Evolutionary conservation across 1,139 yeast genomes (phyloP), one percentile per base, ranked within the genome.

Genomic region (Blastobotrys elegans): DNA sequence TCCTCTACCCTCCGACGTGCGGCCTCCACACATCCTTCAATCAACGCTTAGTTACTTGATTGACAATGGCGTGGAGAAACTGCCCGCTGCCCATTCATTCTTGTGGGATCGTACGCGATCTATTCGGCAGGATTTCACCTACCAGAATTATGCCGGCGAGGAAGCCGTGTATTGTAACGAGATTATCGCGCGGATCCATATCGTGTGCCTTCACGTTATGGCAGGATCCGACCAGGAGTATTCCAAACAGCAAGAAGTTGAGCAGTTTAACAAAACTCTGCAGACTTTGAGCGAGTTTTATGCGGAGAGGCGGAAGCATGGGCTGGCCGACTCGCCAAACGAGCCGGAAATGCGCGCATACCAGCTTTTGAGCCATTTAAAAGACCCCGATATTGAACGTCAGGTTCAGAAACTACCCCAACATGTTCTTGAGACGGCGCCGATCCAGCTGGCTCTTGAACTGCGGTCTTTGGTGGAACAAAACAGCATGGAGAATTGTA

Each of bases 91-190:
- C 1, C 97, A 94, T 59, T 79, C 96, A 0, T 92, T 94, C 59
- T 68, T 94, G n/a, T 92, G 99, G 97, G 98, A 94, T 65, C 77
- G 99, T 66, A 94, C 97, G n/a, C 77, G 99, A 56, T 88, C 97
- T 0, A 90, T 94, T 36, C 76, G 99, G 60, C 97, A 94, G 65
- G 99, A 94, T 64, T 94, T 94, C 64, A 90, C 97, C 0, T 89
- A 88, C 61, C 99, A 94, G 62, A 92, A 92, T 61, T 90, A 83
- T 57, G 83, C 82, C 44, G 98, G 98, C 0, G 87, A 92, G 0
- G 97, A 92, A 63, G 95, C 97, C 0, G 78, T 92, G 11, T 94
- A 84, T 54, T 92, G 98, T 66, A 87, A 88, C 59, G 98, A 94
- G 64, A 73, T 84, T 46, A 94, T 94, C 58, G 97, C 90, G 2